Evolutionary conservation across 1,284 basidiomycete genomes (phyloP).

Genomic region (Gomphus bonarii): DNA sequence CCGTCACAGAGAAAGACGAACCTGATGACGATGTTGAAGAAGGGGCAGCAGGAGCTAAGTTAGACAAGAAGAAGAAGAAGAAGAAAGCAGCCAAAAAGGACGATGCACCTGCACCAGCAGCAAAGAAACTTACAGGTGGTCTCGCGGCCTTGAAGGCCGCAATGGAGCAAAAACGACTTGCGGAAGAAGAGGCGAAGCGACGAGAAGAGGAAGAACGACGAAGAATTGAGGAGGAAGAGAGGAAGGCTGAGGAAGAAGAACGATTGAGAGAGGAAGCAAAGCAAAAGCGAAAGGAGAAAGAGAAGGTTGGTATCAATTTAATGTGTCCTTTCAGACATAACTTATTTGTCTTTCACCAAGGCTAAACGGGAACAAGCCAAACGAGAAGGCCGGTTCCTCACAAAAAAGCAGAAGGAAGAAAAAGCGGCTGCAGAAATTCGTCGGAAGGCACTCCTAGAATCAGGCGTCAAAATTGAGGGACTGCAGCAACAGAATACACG

Average conservation of each 20-base stretch:
- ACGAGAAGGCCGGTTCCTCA: constrained; percentile 85
- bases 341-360: constrained; percentile 28
- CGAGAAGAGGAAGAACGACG: constrained; percentile 65
- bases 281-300: constrained; percentile 78
- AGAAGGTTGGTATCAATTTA: constrained; percentile 51
- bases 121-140: constrained; percentile 61
- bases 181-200: constrained; percentile 71
- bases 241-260: constrained; percentile 67
- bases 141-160: constrained; percentile 69
- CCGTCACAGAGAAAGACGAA: constrained; percentile 36
- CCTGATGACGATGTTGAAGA: constrained; percentile 48
- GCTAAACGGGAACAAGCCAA: constrained; percentile 76
- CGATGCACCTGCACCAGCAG: constrained; percentile 46
- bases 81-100: constrained; percentile 80
- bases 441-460: constrained; percentile 82
- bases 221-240: constrained; percentile 80
- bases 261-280: constrained; percentile 73
- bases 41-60: constrained; percentile 28
- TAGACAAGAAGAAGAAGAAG: constrained; percentile 80
- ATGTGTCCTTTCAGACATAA: constrained; percentile 1
- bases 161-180: constrained; percentile 82
- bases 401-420: constrained; percentile 96
- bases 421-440: constrained; percentile 85
- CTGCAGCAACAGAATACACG: constrained; percentile 50
- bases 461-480: constrained; percentile 87